Base-by-base conservation (phyloP, 495 filamentous ascomycete species). In the Aspergillus bridgeri region DNA sequence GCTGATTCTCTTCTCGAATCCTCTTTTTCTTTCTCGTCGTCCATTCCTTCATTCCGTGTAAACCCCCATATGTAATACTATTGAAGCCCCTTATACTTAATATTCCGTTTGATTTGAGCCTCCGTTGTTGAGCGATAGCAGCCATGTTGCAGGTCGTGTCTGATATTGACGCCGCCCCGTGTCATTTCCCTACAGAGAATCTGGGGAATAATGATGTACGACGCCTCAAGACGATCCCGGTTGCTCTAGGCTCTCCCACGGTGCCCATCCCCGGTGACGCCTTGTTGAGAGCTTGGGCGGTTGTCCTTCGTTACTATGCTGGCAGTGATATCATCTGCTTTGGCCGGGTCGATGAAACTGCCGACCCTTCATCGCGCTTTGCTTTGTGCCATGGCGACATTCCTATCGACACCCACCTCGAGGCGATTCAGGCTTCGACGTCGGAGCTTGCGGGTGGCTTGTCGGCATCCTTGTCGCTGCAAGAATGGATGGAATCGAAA, bases 251-350 rank as follows among this genome's bases (percentile, higher is more conserved):
- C 21, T 24, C 48, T 7, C 21, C 11, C 19, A 6, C 48, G 21
- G n/a, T 6, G 23, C 17, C 48, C 29, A 9, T 11, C 25, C 23
- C 44, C 19, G 38, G 21, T 23, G 47, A 56, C n/a, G 20, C 29
- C 46, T 27, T 60, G 1, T 45, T 60, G 21, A 46, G 48, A 23
- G 74, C 69, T 6, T 81, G 80, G 80, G 70, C 71, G 6, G 51
- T 81, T 3, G 70, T 80, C 1, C 64, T 81, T 38, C 64, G 70
- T 50, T 66, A 61, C 18, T 81, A 80, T 59, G 75, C 75, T 7
- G 71, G 70, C 8, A 72, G 71, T 8, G 69, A 78, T 27, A 65
- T 74, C 23, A 66, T 81, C 21, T 73, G 70, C 48, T 83, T 82
- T 59, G 79, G 78, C 0, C 65, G 65, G 43, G 38, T 55, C 18